These are phyloP conservation scores for Miscanthus lutarioriparius DNA, from an alignment of 176 grass and related monocot genomes.

Conservation along the genomic window DNA sequence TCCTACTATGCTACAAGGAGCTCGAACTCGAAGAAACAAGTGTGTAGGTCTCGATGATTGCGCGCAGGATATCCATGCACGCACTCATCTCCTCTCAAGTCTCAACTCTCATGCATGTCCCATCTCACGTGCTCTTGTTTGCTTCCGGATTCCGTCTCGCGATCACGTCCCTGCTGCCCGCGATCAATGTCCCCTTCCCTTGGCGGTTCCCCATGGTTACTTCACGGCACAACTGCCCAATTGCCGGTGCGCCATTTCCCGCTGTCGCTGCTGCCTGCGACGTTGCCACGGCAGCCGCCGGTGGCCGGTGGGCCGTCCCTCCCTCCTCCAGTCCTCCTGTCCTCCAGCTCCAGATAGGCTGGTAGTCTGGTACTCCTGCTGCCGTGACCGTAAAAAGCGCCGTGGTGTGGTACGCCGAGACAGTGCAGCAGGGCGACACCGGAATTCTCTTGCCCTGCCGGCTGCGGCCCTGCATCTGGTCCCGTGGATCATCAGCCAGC, in stretches of 20 bases:
- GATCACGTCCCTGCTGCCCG: too few species aligned
- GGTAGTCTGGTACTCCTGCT: background rate
- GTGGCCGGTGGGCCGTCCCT: background rate
- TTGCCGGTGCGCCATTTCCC: background rate
- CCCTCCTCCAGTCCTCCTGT: too few species aligned
- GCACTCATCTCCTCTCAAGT: too few species aligned
- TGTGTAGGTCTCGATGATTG: too few species aligned
- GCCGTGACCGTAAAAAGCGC: background rate
- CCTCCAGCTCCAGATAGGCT: background rate
- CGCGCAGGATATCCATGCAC: too few species aligned
- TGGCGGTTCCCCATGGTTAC: background rate
- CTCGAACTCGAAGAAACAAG: background rate
- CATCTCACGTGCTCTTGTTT: slow-evolving; percentile 22
- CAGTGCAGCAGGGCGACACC: background rate
- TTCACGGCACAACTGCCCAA: background rate
- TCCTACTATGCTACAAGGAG: background rate
- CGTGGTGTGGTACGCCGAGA: too few species aligned
- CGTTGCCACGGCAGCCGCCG: background rate
- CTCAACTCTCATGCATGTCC: background rate
- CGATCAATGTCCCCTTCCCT: background rate
- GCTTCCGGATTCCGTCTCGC: background rate
- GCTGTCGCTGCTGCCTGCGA: background rate
- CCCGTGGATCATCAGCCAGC: background rate
- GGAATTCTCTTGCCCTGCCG: background rate
- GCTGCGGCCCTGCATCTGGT: too few species aligned